Evolutionary conservation across 257 asterid species (phyloP).

Genomic region (Rehmannia glutinosa): DNA sequence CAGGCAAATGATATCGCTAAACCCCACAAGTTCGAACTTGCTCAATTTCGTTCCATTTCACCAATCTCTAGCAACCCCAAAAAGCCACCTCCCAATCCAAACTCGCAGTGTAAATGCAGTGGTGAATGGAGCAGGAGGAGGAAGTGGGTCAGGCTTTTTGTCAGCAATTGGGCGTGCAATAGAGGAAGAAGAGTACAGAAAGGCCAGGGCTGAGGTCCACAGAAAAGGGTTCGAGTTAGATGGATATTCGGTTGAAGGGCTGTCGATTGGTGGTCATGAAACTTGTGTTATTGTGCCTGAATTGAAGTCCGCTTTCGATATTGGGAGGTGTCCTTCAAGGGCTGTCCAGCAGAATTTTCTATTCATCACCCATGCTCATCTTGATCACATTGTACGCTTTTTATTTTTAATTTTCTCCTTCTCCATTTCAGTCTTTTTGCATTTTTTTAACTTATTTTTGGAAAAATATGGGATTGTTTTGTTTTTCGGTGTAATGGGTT

Average conservation of each 20-base stretch:
- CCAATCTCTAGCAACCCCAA: conserved; percentile 8
- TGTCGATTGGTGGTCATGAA: conserved; percentile 92
- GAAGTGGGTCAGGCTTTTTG: conserved; percentile 51
- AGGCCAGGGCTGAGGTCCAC: conserved; percentile 87
- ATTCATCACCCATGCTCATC: conserved; percentile 97
- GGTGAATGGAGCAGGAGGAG: conserved; percentile 12
- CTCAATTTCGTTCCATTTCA: conserved; percentile 24
- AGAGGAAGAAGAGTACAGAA: conserved; percentile 93
- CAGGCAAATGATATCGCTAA: conserved; percentile 32
- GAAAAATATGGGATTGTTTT: not conserved
- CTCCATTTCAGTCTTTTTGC: not conserved
- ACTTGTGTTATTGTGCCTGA: conserved; percentile 95
- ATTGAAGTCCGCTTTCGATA: conserved; percentile 82
- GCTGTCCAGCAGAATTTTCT: conserved; percentile 89
- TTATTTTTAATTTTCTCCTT: not conserved
- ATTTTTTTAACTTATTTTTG: not conserved
- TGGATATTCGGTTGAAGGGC: conserved; percentile 78
- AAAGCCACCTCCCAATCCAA: conserved; percentile 17
- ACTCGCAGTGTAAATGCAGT: conserved; percentile 17
- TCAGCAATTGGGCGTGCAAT: conserved; percentile 82
- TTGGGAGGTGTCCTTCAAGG: conserved; percentile 90
- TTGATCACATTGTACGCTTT: conserved; percentile 84
- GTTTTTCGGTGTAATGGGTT: not conserved
- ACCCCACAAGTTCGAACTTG: conserved; percentile 24
- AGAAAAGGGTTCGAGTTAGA: conserved; percentile 54